A percentile compares a stretch with the other conserved stretches of the same genome.
Evolutionary conservation across 2,329 filamentous ascomycete genomes (phyloP).

Genomic region (Plectosphaerella sp.): DNA sequence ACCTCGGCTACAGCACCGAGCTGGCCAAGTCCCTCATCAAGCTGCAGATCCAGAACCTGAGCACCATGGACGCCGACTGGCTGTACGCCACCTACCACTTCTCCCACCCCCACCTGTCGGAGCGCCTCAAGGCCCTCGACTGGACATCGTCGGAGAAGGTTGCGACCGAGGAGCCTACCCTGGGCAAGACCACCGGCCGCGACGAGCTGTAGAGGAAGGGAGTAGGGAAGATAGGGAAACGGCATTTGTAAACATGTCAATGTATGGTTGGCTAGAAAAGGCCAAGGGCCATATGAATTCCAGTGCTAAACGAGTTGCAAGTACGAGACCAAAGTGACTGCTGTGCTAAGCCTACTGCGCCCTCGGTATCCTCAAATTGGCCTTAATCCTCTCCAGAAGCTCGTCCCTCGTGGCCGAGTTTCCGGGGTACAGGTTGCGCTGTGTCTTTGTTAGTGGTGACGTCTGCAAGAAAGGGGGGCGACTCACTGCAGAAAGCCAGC

Average conservation of each 20-base stretch:
- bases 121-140: conserved; percentile 84
- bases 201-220: conserved; percentile 61
- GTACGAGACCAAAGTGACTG: background rate
- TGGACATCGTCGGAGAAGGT: conserved; percentile 66
- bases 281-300: background rate
- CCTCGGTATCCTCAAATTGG: conserved; percentile 41
- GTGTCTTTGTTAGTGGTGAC: conserved; percentile 8
- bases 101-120: conserved; percentile 92
- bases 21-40: conserved; percentile 89
- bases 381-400: conserved; percentile 39
- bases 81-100: conserved; percentile 98
- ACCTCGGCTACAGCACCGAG: conserved; percentile 78
- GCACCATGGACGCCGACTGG: conserved; percentile 98
- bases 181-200: conserved; percentile 68
- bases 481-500: conserved; percentile 78
- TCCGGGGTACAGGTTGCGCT: conserved; percentile 44
- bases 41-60: conserved; percentile 96
- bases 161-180: conserved; percentile 34
- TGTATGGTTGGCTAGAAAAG: background rate
- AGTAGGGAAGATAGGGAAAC: background rate
- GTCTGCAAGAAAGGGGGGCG: background rate
- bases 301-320: background rate
- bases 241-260: background rate
- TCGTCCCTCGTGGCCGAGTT: conserved; percentile 38
- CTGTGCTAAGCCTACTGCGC: background rate